Base-by-base conservation (phyloP, 306 rosid genomes). In the Boehmeria nivea region DNA sequence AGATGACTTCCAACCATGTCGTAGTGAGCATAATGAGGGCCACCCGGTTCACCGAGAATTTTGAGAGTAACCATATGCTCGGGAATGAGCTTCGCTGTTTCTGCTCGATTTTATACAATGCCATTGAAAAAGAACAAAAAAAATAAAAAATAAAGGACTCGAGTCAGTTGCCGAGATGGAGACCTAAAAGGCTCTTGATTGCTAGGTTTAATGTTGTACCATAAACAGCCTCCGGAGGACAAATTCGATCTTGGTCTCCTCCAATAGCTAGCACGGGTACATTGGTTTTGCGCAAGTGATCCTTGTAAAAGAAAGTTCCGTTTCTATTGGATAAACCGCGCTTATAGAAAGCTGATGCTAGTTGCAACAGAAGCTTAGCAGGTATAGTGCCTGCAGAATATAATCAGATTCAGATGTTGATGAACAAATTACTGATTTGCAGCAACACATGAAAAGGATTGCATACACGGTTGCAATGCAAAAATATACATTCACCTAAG, bases 181-280 rank as follows among this genome's bases (percentile, higher is more conserved):
- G 24, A n/a, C 9, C 23, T 3, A 31, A 48, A 4, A 47, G 31
- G 45, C 48, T 40, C 4, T 21, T 18, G 48, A 13, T 51, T 38
- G 42, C 12, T 17, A 19, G 57, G 6, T 49, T 54, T 65, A 40
- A n/a, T n/a, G 42, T 58, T 61, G 34, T 82, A 90, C 97, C 97
- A 3, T 86, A 82, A 51, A 86, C 88, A 39, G 97, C 97, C 71
- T 90, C 97, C 13, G 94, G 91, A 36, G 97, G 94, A 64, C 97
- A 90, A 45, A 86, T 76, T 27, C 70, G 67, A 75, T 90, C 97
- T 40, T 68, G 80, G 65, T 90, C 97, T 68, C 97, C 97, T 0
- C 91, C 97, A 48, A 90, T 60, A 6, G 94, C 94, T 43, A 90
- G 72, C 31, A 90, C 55, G 31, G 95, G 97, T 54, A 90, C 78